Evolutionary conservation across 2,329 filamentous ascomycete genomes (phyloP).

Genomic region (Colletotrichum caudatum): DNA sequence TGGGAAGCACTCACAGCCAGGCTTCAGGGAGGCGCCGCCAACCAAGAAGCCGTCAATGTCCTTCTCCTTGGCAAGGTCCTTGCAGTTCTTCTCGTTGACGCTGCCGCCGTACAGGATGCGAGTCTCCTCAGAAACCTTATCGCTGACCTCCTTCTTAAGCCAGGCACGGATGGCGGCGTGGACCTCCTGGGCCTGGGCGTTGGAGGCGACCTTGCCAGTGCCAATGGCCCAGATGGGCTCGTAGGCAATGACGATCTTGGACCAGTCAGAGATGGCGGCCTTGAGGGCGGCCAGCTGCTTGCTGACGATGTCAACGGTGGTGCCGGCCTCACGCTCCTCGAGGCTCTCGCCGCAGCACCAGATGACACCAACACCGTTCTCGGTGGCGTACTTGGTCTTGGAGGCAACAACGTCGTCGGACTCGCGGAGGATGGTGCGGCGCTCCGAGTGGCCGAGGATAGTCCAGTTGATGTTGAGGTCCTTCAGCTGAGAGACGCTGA

Average conservation of each 20-base stretch:
- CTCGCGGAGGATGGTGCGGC: constrained; percentile 90
- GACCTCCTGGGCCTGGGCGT: constrained; percentile 91
- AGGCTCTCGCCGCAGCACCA: constrained; percentile 97
- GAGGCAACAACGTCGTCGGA: constrained; percentile 85
- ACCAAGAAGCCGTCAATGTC: constrained; percentile 99
- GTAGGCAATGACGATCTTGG: constrained; percentile 95
- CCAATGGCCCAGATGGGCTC: constrained; percentile 98
- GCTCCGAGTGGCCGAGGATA: constrained; percentile 94
- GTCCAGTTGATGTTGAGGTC: constrained; percentile 91
- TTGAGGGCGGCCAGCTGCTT: constrained; percentile 87
- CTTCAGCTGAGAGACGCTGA: constrained; percentile 90
- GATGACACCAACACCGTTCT: constrained; percentile 89
- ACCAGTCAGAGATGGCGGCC: constrained; percentile 84
- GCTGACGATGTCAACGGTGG: constrained; percentile 89
- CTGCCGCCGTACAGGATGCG: constrained; percentile 97
- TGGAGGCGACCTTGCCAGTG: constrained; percentile 92
- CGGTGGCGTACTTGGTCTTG: constrained; percentile 94
- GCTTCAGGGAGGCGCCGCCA: constrained; percentile 96
- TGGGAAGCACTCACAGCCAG: constrained; percentile 76
- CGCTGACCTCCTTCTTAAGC: constrained; percentile 82
- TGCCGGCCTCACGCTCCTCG: constrained; percentile 87
- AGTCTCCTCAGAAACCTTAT: constrained; percentile 84
- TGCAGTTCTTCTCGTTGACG: constrained; percentile 98
- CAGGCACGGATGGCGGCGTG: constrained; percentile 92
- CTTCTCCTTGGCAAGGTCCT: constrained; percentile 87